These are phyloP conservation scores for Cucurbita moschata DNA, from an alignment of 306 rosid genomes.

Conservation along the genomic window DNA sequence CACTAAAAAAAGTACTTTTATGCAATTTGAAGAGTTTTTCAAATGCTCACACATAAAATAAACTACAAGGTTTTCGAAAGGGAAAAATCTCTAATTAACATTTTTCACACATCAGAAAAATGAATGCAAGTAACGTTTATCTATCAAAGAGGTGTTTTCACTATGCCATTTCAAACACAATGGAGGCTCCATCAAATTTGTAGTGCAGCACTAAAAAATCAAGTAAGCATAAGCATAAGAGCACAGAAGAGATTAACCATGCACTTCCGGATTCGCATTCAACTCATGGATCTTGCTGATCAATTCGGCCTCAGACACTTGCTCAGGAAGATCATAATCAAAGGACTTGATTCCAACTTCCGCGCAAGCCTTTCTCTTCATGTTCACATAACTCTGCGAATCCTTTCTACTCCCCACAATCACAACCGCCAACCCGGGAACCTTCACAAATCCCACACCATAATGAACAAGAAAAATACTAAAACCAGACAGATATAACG, in stretches of 20 bases:
- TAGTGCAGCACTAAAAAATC: neutral
- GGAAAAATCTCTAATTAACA: neutral
- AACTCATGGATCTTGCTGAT: constrained; percentile 45
- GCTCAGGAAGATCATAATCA: constrained; percentile 64
- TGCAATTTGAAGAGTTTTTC: neutral
- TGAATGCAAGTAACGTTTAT: neutral
- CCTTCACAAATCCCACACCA: constrained; percentile 23
- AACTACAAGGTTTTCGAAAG: too few relatives aligned
- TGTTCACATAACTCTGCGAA: constrained; percentile 66
- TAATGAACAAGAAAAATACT: neutral
- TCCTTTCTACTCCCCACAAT: constrained; percentile 79
- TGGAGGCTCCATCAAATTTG: neutral
- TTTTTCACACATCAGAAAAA: neutral
- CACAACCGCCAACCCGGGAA: constrained; percentile 88
- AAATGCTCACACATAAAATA: too few relatives aligned
- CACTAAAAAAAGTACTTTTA: neutral
- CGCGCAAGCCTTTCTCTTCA: constrained; percentile 84
- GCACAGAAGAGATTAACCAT: constrained; percentile 34
- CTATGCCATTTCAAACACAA: neutral
- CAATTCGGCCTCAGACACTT: constrained; percentile 48
- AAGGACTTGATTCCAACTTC: constrained; percentile 75
- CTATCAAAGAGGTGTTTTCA: neutral
- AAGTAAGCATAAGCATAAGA: neutral
- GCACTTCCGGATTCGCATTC: constrained; percentile 59
- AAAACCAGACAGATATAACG: neutral